These are phyloP conservation scores for Papilionanthe hybrid DNA, from an alignment of 116 monocot species.

Conservation along the genomic window DNA sequence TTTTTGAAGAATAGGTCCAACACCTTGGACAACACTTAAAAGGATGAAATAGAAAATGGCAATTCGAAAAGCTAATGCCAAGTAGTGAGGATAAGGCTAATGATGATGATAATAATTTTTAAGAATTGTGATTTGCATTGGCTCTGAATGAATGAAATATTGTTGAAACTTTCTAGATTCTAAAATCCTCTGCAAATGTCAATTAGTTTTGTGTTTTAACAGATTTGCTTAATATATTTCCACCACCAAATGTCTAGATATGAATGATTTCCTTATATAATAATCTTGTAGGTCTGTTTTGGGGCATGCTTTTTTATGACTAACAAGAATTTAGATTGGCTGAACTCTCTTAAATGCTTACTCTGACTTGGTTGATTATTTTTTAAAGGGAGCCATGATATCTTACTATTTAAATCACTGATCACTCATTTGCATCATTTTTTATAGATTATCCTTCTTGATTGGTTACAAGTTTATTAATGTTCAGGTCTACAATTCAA, in stretches of 20 bases:
- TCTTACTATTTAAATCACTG: not conserved
- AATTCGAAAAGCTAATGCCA: not conserved
- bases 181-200: not conserved
- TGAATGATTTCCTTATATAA: not conserved
- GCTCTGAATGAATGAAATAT: not conserved
- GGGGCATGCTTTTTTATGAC: not conserved
- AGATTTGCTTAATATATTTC: not conserved
- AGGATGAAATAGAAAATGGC: not conserved
- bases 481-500: slow-evolving; percentile 71
- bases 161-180: not conserved
- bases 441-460: not conserved
- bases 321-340: not conserved
- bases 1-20: not conserved
- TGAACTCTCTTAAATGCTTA: not conserved
- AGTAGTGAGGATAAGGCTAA: not conserved
- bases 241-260: not conserved
- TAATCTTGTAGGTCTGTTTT: not conserved
- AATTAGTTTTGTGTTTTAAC: not conserved
- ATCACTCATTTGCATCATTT: not conserved
- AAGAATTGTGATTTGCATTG: not conserved
- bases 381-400: not conserved
- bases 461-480: slow-evolving; percentile 4
- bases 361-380: not conserved
- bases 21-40: too few relatives aligned
- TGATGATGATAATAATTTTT: not conserved